Conservation (phyloP, 805 yeast species). For the Metschnikowia dekortorum region DNA sequence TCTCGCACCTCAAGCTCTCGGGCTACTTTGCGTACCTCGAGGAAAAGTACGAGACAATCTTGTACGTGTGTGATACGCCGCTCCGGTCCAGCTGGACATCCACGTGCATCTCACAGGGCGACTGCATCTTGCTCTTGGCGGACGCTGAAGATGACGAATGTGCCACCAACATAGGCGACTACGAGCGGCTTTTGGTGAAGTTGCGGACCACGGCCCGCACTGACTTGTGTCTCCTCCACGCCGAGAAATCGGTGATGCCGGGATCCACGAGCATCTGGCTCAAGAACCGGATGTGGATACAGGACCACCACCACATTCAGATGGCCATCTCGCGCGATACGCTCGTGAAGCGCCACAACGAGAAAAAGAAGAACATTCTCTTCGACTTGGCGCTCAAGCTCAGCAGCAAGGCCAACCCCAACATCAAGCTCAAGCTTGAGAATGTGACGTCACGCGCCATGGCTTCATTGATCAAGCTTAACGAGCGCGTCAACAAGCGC, state of each 20-base stretch:
- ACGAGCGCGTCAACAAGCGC: constrained; percentile 18
- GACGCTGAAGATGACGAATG: constrained; percentile 62
- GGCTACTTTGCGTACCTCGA: constrained; percentile 90
- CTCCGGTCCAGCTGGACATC: constrained; percentile 84
- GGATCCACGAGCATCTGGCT: constrained; percentile 87
- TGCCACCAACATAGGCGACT: constrained; percentile 75
- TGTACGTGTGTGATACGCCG: constrained; percentile 84
- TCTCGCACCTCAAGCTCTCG: constrained; percentile 78
- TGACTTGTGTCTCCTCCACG: constrained; percentile 79
- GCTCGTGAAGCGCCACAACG: constrained; percentile 11
- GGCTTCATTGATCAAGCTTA: constrained; percentile 24
- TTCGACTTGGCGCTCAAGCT: constrained; percentile 35
- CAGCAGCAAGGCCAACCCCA: constrained; percentile 30
- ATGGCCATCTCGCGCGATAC: constrained; percentile 40
- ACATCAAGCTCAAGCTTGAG: constrained; percentile 29
- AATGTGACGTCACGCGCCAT: constrained; percentile 29
- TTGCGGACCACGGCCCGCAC: constrained; percentile 82
- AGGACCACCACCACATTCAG: constrained; percentile 88
- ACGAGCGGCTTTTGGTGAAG: constrained; percentile 69
- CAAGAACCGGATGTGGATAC: constrained; percentile 83
- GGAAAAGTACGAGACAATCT: constrained; percentile 81
- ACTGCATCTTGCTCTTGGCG: constrained; percentile 84
- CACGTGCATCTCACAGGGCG: constrained; percentile 92
- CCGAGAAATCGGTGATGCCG: constrained; percentile 75
- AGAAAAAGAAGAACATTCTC: constrained; percentile 23